Evolutionary conservation across 495 filamentous ascomycete species (phyloP).

Genomic region (Penicillium odoratum): DNA sequence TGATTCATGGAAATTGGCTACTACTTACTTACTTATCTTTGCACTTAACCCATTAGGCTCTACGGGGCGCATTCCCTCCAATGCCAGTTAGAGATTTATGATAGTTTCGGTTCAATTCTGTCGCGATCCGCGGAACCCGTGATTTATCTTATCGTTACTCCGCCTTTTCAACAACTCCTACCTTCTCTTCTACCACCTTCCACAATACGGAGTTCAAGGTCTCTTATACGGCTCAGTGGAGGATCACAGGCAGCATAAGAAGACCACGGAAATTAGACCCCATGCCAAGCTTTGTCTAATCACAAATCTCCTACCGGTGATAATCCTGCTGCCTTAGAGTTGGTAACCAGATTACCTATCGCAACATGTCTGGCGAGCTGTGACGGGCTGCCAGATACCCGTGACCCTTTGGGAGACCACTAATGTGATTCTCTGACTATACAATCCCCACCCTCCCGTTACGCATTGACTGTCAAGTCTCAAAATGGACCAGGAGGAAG

Average conservation of each 20-base stretch:
- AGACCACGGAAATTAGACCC: neutral
- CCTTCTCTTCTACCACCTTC: neutral
- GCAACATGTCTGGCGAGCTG: constrained; percentile 22
- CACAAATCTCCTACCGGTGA: neutral
- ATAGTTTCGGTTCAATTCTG: neutral
- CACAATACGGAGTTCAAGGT: neutral
- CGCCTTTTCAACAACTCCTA: constrained; percentile 4
- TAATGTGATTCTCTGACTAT: neutral
- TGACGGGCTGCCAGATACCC: constrained; percentile 16
- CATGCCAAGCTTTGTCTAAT: constrained; percentile 1
- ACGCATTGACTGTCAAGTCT: neutral
- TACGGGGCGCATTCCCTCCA: neutral
- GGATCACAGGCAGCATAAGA: neutral
- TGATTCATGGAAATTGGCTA: too few relatives aligned
- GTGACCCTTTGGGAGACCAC: constrained; percentile 11
- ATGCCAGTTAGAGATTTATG: neutral
- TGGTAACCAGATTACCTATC: constrained; percentile 19
- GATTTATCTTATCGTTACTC: constrained; percentile 5
- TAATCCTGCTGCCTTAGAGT: constrained; percentile 29
- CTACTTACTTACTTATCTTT: neutral
- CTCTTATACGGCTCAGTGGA: neutral
- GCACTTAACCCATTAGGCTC: too few relatives aligned
- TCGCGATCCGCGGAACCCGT: constrained; percentile 4
- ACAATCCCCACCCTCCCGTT: neutral
- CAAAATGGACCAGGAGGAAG: constrained; percentile 44